These are phyloP conservation scores for Laguncularia racemosa DNA, from an alignment of 345 rosid species.

Conservation along the genomic window DNA sequence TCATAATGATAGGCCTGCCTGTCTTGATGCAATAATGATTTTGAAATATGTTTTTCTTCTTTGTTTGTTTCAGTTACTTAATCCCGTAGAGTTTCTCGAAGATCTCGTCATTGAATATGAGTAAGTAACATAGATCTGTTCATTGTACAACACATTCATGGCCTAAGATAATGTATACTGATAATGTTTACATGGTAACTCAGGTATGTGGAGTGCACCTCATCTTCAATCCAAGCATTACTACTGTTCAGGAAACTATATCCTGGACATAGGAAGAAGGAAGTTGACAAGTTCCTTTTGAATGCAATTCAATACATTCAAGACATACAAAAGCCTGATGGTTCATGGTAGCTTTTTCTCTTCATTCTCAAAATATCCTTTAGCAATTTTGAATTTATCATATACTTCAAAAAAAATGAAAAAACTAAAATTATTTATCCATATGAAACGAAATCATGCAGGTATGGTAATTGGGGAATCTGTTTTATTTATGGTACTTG, in stretches of 20 bases:
- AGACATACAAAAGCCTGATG: conserved; percentile 36
- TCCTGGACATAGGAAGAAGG: conserved; percentile 39
- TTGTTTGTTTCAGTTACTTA: conserved; percentile 33
- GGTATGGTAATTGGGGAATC: conserved; percentile 55
- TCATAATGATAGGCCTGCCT: neutral
- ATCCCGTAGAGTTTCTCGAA: conserved; percentile 52
- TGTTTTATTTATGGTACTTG: conserved; percentile 49
- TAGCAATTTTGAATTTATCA: too few species aligned
- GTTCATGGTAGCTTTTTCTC: conserved; percentile 34
- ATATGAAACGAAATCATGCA: neutral
- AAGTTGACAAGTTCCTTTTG: conserved; percentile 34
- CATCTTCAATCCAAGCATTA: conserved; percentile 36
- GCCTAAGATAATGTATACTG: neutral
- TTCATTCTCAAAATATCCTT: neutral
- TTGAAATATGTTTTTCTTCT: neutral
- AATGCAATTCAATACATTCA: conserved; percentile 31
- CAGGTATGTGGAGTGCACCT: conserved; percentile 46
- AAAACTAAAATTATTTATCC: too few species aligned
- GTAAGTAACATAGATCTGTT: conserved; percentile 5
- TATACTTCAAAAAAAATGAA: too few species aligned
- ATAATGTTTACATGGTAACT: neutral
- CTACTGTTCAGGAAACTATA: conserved; percentile 31
- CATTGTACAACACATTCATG: neutral
- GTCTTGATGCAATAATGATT: neutral
- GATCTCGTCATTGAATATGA: conserved; percentile 35